Percentiles rank a stretch among this genome's conserved stretches.
Evolutionary conservation across 768 basidiomycete genomes (phyloP).

Genomic region (Mycena leptocephala): DNA sequence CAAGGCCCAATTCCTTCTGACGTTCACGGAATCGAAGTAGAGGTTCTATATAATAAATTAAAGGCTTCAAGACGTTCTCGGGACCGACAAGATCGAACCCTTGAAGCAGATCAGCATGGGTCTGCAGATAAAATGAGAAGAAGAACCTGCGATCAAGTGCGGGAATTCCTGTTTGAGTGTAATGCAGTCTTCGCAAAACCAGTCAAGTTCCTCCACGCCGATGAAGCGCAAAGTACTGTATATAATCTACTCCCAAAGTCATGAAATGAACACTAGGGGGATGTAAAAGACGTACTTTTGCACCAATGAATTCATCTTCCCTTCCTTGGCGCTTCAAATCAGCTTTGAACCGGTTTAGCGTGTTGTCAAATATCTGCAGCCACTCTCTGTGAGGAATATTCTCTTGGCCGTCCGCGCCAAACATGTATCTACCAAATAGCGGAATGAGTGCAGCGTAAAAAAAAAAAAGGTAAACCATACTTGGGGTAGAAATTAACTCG

Average conservation of each 20-base stretch:
- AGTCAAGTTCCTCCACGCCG: slow-evolving; percentile 70
- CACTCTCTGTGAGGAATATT: slow-evolving; percentile 74
- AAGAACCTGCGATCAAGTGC: slow-evolving; percentile 75
- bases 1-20: slow-evolving; percentile 70
- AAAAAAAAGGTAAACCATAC: slow-evolving; percentile 51
- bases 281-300: slow-evolving; percentile 60
- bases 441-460: background rate
- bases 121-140: background rate
- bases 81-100: slow-evolving; percentile 89
- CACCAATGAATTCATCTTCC: slow-evolving; percentile 76
- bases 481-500: slow-evolving; percentile 76
- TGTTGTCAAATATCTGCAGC: slow-evolving; percentile 67
- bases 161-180: slow-evolving; percentile 82
- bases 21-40: slow-evolving; percentile 73
- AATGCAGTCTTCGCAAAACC: slow-evolving; percentile 84
- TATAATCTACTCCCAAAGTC: slow-evolving; percentile 67
- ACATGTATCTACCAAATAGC: slow-evolving; percentile 63
- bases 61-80: slow-evolving; percentile 73
- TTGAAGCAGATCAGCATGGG: slow-evolving; percentile 41
- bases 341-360: slow-evolving; percentile 68
- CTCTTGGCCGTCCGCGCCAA: slow-evolving; percentile 69
- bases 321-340: slow-evolving; percentile 68
- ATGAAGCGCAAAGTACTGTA: slow-evolving; percentile 76
- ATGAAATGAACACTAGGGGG: background rate
- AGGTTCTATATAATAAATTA: slow-evolving; percentile 75